Base-by-base conservation (phyloP, 139 green algal species). In the Picochlorum sp. region DNA sequence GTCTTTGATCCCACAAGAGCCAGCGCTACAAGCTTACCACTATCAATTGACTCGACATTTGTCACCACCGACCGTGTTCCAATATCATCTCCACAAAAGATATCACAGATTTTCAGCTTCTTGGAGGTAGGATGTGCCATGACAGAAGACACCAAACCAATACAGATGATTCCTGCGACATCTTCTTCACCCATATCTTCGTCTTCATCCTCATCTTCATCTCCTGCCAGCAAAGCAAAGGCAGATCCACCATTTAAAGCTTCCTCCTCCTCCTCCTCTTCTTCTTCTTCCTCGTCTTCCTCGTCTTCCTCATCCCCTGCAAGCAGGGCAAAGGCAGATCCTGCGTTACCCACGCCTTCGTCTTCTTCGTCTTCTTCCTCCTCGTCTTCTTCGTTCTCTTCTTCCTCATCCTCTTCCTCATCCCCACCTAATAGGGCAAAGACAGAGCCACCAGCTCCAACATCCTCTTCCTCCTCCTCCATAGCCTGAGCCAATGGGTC, bases 1-100 rank as follows among this genome's bases (percentile, higher is more conserved):
- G 84, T 85, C 9, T 60, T 84, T 66, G 62, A 64, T 18, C 88
- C 88, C 21, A 81, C 70, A 1, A 64, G 68, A 71, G 87, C 87
- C 58, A 89, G 73, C 14, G 89, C 79, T 3, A 89, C 80, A 73
- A 81, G 85, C 80, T 89, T 78, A 24, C 80, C 83, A 56, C 74
- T 63, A 50, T 65, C 57, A 20, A 88, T 79, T 10, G 90, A 83
- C 11, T 67, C 20, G 0, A 81, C 85, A 47, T 86, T 90, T 58
- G 84, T 91, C 13, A 93, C 82, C 1, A 93, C 82, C 66, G 80
- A 70, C 6, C 74, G 41, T 21, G 34, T 62, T 21, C 26, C 49
- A 21, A 38, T 45, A 38, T 56, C 61, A 1, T 9, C 57, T 3
- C 80, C 78, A 4, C 65, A 65, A 61, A 85, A 75, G 38, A 88